phyloP scores from a whole-genome alignment of 306 rosid genomes.

The Gastrolobium villosum region DNA sequence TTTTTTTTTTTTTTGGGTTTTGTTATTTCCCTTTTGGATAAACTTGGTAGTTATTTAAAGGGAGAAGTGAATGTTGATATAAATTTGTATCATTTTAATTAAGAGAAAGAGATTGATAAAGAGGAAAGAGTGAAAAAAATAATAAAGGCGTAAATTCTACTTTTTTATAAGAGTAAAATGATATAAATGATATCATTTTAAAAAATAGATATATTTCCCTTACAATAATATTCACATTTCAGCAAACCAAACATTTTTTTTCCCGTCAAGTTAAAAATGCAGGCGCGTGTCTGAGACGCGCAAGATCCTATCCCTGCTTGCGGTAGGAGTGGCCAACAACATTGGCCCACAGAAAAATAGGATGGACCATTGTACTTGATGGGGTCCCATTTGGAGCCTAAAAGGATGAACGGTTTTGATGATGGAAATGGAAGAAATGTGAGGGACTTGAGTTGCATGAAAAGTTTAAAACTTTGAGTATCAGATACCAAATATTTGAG shows the following conservation, averaged over 20 bases:
- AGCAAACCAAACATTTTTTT: not conserved
- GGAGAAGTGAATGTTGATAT: too few species aligned
- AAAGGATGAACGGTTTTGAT: slow-evolving; percentile 46
- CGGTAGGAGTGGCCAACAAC: slow-evolving; percentile 44
- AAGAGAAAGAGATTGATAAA: too few species aligned
- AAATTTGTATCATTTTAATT: too few species aligned
- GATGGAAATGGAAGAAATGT: slow-evolving; percentile 12
- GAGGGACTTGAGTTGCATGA: slow-evolving; percentile 35
- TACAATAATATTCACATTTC: not conserved
- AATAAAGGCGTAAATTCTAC: too few species aligned
- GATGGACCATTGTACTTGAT: slow-evolving; percentile 47
- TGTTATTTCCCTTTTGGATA: not conserved
- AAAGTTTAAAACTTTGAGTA: slow-evolving; percentile 28
- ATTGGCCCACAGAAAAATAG: slow-evolving; percentile 40
- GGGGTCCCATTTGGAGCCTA: slow-evolving; percentile 40
- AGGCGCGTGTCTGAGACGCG: slow-evolving; percentile 30
- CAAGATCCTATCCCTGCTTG: slow-evolving; percentile 25
- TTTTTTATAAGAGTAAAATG: too few species aligned
- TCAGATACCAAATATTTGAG: not conserved
- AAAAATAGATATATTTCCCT: too few species aligned
- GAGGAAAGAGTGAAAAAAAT: too few species aligned
- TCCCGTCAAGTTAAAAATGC: not conserved
- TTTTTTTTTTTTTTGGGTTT: not conserved
- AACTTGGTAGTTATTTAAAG: not conserved
- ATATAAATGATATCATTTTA: too few species aligned